These are phyloP conservation scores for Friedmanniomyces endolithicus DNA, from an alignment of 495 filamentous ascomycete genomes.

Conservation along the genomic window DNA sequence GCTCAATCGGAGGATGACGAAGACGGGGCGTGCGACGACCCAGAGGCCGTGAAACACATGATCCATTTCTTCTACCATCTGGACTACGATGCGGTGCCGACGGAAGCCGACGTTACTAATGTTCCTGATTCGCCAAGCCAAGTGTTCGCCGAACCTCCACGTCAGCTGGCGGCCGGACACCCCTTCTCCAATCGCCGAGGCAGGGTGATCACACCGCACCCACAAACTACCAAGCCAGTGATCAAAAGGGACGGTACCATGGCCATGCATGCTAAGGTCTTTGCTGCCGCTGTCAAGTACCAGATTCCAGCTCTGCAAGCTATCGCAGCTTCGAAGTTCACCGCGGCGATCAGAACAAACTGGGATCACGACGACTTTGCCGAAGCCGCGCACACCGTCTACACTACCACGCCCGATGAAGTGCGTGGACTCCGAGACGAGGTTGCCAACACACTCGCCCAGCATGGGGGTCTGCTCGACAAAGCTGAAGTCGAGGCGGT, in stretches of 20 bases:
- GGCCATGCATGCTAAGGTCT: constrained; percentile 29
- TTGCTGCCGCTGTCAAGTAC: constrained; percentile 36
- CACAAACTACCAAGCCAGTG: background rate
- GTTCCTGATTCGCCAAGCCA: too few species aligned
- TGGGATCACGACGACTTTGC: constrained; percentile 28
- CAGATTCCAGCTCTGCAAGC: constrained; percentile 29
- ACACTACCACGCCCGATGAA: constrained; percentile 21
- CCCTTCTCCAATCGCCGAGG: too few species aligned
- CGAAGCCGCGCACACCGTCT: constrained; percentile 26
- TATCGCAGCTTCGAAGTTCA: constrained; percentile 30
- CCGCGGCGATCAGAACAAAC: constrained; percentile 8
- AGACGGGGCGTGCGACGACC: constrained; percentile 2
- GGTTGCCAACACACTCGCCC: background rate
- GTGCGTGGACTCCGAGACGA: constrained; percentile 30
- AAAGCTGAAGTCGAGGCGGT: background rate
- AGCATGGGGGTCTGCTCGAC: background rate
- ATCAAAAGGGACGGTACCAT: background rate
- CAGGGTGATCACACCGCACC: too few species aligned
- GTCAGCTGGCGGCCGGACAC: too few species aligned
- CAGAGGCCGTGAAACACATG: constrained; percentile 8
- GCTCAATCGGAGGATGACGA: background rate
- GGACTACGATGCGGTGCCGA: background rate
- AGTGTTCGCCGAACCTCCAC: too few species aligned
- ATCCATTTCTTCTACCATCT: constrained; percentile 8
- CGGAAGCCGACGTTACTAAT: background rate